Percentiles rank a stretch among this genome's conserved stretches.
These are phyloP conservation scores for Pythium brachiatum DNA, from an alignment of 352 stramenopile species.

Conservation along the genomic window DNA sequence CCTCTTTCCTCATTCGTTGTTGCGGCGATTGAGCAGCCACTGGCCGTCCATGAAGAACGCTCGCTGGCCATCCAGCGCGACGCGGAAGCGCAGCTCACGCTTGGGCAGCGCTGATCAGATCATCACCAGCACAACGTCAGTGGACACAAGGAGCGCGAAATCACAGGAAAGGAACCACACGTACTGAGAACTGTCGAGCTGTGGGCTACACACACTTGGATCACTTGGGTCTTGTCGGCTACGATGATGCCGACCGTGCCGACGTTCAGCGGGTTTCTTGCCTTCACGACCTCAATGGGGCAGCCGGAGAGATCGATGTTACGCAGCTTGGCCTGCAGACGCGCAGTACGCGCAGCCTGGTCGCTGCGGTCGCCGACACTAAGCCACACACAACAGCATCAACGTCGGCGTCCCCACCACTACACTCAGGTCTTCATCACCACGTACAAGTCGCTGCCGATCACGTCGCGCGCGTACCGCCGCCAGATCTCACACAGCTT, in stretches of 20 bases:
- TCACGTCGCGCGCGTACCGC: conserved; percentile 54
- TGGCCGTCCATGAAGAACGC: conserved; percentile 45
- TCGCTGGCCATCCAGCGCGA: conserved; percentile 32
- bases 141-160: not conserved
- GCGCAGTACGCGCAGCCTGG: conserved; percentile 16
- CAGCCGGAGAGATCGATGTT: conserved; percentile 67
- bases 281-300: conserved; percentile 62
- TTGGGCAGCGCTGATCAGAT: conserved; percentile 44
- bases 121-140: not conserved
- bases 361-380: conserved; percentile 21
- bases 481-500: conserved; percentile 66
- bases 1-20: no score
- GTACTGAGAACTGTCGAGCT: conserved; percentile 49
- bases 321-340: conserved; percentile 55
- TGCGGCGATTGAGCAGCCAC: conserved; percentile 33
- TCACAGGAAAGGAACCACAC: conserved; percentile 16
- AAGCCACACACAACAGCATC: not conserved
- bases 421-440: conserved; percentile 14
- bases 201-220: conserved; percentile 41
- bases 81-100: conserved; percentile 35
- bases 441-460: conserved; percentile 40
- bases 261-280: conserved; percentile 55
- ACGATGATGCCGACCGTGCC: conserved; percentile 54
- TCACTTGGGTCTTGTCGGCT: conserved; percentile 52
- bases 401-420: conserved; percentile 19